phyloP scores from a whole-genome alignment of 257 asterid species.

The Agastache rugosa region DNA sequence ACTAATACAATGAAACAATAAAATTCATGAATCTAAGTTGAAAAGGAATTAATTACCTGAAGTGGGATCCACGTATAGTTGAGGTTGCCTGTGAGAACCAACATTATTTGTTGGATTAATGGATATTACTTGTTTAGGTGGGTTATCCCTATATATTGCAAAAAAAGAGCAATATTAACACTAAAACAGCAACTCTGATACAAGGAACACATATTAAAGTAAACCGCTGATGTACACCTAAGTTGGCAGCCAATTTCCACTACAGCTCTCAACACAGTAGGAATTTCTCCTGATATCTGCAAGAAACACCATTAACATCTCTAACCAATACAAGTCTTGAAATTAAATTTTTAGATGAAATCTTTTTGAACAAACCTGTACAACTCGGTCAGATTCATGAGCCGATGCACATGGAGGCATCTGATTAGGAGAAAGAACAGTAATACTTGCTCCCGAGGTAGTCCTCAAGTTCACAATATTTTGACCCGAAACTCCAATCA shows the following conservation, averaged over 20 bases:
- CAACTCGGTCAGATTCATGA: constrained; percentile 94
- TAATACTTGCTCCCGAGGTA: constrained; percentile 77
- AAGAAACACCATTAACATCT: constrained; percentile 31
- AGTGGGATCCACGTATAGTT: constrained; percentile 65
- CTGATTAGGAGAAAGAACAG: constrained; percentile 90
- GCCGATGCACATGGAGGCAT: constrained; percentile 95
- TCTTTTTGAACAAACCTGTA: constrained; percentile 64
- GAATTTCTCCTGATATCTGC: constrained; percentile 90
- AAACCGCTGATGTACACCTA: constrained; percentile 54
- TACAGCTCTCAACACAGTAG: constrained; percentile 87
- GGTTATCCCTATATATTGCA: constrained; percentile 70
- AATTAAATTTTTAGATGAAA: background rate
- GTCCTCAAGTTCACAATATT: constrained; percentile 88
- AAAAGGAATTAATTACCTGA: constrained; percentile 62
- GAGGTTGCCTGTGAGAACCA: constrained; percentile 64
- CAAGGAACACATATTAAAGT: constrained; percentile 6
- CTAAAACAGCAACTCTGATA: constrained; percentile 9
- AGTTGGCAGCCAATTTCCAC: constrained; percentile 90
- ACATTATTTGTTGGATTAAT: constrained; percentile 64
- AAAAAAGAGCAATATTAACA: constrained; percentile 23
- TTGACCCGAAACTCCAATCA: constrained; percentile 94
- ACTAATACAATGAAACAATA: constrained; percentile 42
- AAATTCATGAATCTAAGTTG: constrained; percentile 30
- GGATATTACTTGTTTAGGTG: constrained; percentile 90
- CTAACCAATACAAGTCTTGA: background rate